A percentile compares a stretch with the other conserved stretches of the same genome.
These are phyloP conservation scores for Podila horticola DNA, from an alignment of 192 early-diverging fungal genomes.

Conservation along the genomic window DNA sequence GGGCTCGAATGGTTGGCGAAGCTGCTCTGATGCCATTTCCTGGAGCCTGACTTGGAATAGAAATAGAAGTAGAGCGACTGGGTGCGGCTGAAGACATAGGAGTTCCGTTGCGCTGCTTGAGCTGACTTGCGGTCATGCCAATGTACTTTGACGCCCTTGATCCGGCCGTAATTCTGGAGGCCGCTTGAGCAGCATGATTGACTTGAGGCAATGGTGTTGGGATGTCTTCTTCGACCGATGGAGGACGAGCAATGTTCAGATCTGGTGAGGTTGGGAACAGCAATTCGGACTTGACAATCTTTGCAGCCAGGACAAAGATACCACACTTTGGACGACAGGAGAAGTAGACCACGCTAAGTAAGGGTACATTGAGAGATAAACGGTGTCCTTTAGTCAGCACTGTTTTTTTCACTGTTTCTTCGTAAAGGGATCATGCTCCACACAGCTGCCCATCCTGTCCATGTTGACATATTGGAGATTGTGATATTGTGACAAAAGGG, in stretches of 20 bases:
- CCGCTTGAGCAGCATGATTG: constrained; percentile 58
- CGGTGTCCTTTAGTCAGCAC: neutral
- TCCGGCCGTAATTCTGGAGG: constrained; percentile 60
- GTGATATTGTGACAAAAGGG: neutral
- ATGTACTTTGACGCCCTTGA: constrained; percentile 68
- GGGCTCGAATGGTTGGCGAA: constrained; percentile 26
- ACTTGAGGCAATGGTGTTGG: constrained; percentile 21
- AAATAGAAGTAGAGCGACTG: constrained; percentile 3
- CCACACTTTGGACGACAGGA: constrained; percentile 74
- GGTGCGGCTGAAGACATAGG: constrained; percentile 6
- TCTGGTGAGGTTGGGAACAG: constrained; percentile 22
- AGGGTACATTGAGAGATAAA: neutral
- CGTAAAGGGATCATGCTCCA: neutral
- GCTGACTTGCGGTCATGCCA: constrained; percentile 64
- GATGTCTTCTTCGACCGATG: constrained; percentile 10
- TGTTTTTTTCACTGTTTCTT: neutral
- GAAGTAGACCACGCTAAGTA: constrained; percentile 72
- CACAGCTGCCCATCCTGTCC: neutral
- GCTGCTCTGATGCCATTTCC: constrained; percentile 14
- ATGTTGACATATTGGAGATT: neutral
- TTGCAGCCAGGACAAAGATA: constrained; percentile 77
- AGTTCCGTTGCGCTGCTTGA: constrained; percentile 50
- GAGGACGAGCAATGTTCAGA: constrained; percentile 15
- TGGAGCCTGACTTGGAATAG: constrained; percentile 4
- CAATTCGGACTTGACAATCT: constrained; percentile 54